Percentiles rank a stretch among this genome's conserved stretches.
These are phyloP conservation scores for Heritiera littoralis DNA, from an alignment of 345 rosid species.

Conservation along the genomic window DNA sequence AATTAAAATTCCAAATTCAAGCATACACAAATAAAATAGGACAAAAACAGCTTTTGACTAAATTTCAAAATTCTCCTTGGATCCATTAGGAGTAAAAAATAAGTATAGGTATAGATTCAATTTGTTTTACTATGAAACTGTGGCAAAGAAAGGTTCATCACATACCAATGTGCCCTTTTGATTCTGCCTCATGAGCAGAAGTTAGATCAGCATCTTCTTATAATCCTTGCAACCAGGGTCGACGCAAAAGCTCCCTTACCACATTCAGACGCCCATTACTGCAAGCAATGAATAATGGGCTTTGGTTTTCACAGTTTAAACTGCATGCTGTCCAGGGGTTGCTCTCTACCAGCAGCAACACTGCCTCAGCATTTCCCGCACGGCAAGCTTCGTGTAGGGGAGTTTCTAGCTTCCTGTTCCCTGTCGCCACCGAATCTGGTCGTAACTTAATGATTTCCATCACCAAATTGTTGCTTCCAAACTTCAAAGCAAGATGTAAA, in stretches of 20 bases:
- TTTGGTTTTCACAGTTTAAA: neutral
- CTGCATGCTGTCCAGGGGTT: neutral
- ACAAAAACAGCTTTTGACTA: too few species aligned
- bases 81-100: too few species aligned
- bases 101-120: too few species aligned
- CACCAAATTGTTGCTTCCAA: neutral
- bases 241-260: neutral
- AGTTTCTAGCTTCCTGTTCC: neutral
- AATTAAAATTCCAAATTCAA: too few species aligned
- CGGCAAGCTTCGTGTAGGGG: neutral
- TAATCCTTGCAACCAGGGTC: neutral
- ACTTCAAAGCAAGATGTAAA: neutral
- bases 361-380: neutral
- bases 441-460: neutral
- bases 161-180: neutral
- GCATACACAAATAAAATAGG: too few species aligned
- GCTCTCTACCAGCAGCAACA: neutral
- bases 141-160: neutral
- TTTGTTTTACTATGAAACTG: neutral
- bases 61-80: too few species aligned
- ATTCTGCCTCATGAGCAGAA: neutral
- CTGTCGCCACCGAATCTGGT: neutral
- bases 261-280: constrained; percentile 3
- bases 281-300: constrained; percentile 7
- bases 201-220: constrained; percentile 3